These are phyloP conservation scores for Leccinellum albellum DNA, from an alignment of 768 basidiomycete species.

Conservation along the genomic window DNA sequence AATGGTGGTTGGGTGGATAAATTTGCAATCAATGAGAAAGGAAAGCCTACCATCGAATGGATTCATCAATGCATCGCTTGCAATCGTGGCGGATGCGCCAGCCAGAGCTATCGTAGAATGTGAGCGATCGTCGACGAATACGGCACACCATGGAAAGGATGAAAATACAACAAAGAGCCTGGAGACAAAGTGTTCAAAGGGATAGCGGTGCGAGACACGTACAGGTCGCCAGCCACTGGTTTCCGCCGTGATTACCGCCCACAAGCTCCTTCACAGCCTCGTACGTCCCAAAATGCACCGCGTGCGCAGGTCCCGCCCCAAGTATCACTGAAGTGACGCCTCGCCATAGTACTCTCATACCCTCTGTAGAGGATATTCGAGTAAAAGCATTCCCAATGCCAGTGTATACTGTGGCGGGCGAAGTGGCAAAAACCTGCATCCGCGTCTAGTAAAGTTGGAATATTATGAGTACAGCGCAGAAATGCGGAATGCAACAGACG, in stretches of 20 bases:
- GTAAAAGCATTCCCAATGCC: constrained; percentile 88
- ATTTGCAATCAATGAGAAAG: background rate
- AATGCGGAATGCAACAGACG: constrained; percentile 24
- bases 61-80: constrained; percentile 97
- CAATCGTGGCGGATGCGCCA: constrained; percentile 91
- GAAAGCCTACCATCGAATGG: constrained; percentile 87
- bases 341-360: constrained; percentile 86
- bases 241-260: constrained; percentile 74
- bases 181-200: background rate
- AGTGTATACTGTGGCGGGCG: constrained; percentile 81
- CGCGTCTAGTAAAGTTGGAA: constrained; percentile 62
- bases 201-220: constrained; percentile 30
- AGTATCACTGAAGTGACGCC: constrained; percentile 94
- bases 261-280: constrained; percentile 92
- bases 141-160: background rate
- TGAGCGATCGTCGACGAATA: constrained; percentile 9
- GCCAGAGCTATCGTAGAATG: constrained; percentile 65
- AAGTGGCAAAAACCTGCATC: constrained; percentile 95
- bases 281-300: constrained; percentile 94
- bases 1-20: constrained; percentile 10
- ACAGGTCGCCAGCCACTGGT: constrained; percentile 90
- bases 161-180: background rate
- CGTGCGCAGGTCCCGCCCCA: constrained; percentile 97
- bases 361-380: constrained; percentile 92
- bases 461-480: constrained; percentile 6